Evolutionary conservation across 257 asterid genomes (phyloP).

Genomic region (Capsicum chinense): DNA sequence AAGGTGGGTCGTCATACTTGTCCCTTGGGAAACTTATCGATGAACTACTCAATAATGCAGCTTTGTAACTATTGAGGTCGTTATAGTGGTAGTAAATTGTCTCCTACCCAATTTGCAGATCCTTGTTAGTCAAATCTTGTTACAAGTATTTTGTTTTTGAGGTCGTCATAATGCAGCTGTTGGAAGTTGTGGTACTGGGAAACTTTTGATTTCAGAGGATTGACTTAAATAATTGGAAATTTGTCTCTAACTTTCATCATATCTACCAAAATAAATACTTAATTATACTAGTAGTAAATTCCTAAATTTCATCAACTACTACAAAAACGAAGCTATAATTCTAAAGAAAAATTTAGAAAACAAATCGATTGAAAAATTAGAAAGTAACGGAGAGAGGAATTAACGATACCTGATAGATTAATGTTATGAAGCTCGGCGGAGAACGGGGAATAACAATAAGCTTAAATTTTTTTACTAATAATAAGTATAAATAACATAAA

Average conservation of each 20-base stretch:
- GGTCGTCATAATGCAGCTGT: no score
- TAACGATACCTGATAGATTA: neutral
- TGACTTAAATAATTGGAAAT: no score
- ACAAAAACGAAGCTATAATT: no score
- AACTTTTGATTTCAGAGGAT: no score
- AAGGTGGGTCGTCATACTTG: constrained; percentile 57
- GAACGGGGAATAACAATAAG: neutral
- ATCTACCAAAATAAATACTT: no score
- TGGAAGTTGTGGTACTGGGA: no score
- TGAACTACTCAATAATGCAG: constrained; percentile 29
- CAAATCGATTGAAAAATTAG: neutral
- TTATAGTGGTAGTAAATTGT: neutral
- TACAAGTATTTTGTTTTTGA: no score
- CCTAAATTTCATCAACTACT: no score
- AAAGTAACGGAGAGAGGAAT: neutral
- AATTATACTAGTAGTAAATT: no score
- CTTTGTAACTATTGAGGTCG: neutral
- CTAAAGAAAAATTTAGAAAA: no score
- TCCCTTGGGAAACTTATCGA: constrained; percentile 41
- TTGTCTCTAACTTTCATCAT: no score
- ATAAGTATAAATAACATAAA: no score
- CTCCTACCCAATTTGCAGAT: neutral
- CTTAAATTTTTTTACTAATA: neutral
- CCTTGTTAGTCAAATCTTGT: neutral
- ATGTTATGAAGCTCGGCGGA: neutral